Conservation (phyloP, 1,284 basidiomycete genomes). For the Boletus smithii region DNA sequence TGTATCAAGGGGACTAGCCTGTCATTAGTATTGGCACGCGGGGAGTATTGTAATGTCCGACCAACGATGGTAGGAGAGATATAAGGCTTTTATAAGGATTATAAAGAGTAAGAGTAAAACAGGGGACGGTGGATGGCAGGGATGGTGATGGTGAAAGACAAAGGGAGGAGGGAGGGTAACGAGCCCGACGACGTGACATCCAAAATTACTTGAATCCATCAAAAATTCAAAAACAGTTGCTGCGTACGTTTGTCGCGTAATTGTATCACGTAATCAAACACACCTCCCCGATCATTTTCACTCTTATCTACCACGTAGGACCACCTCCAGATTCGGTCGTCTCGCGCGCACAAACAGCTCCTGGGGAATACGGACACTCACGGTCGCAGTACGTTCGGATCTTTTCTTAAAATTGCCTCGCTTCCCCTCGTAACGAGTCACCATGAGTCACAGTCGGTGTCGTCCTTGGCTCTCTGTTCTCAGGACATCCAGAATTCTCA, state of each 20-base stretch:
- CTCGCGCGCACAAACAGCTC: slow-evolving; percentile 7
- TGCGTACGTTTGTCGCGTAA: slow-evolving; percentile 35
- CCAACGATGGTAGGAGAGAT: slow-evolving; percentile 38
- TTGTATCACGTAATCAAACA: slow-evolving; percentile 23
- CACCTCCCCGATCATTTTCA: slow-evolving; percentile 25
- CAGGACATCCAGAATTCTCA: no score
- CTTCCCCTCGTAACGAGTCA: no score
- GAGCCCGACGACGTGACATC: slow-evolving; percentile 31
- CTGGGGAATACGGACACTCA: no score
- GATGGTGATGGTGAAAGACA: slow-evolving; percentile 37
- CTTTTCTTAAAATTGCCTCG: no score
- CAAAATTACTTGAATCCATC: slow-evolving; percentile 33
- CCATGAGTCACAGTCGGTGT: no score
- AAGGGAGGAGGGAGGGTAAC: slow-evolving; percentile 34
- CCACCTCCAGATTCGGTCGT: neutral
- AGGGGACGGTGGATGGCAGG: slow-evolving; percentile 16
- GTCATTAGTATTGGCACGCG: slow-evolving; percentile 21
- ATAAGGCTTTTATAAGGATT: slow-evolving; percentile 24
- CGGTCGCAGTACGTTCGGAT: no score
- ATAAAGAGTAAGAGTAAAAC: slow-evolving; percentile 28
- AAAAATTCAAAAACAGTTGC: slow-evolving; percentile 36
- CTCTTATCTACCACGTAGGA: slow-evolving; percentile 12
- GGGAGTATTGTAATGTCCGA: slow-evolving; percentile 30
- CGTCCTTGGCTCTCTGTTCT: no score
- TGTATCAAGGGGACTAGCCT: slow-evolving; percentile 18